These are phyloP conservation scores for Amniculicola lignicola DNA, from an alignment of 495 filamentous ascomycete species.

Conservation along the genomic window DNA sequence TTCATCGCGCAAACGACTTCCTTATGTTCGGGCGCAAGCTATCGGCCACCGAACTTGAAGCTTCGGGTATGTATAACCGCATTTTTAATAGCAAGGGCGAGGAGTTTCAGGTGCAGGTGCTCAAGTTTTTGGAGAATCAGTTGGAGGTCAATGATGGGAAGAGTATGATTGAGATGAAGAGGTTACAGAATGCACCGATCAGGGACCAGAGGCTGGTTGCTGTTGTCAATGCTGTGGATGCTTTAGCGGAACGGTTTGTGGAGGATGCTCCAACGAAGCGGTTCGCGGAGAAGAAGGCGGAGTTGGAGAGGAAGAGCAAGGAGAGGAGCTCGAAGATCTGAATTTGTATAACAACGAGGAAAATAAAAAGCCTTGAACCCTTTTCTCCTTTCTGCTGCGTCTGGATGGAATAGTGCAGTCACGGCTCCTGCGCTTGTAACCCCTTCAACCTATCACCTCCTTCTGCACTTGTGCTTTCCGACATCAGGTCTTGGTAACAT, in stretches of 20 bases:
- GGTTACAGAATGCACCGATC: constrained; percentile 38
- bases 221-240: constrained; percentile 38
- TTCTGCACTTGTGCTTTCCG: too few species aligned
- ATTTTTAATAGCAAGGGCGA: constrained; percentile 28
- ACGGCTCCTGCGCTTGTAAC: too few species aligned
- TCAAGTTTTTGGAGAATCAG: constrained; percentile 35
- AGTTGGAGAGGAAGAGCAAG: constrained; percentile 33
- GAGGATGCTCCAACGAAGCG: constrained; percentile 37
- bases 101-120: constrained; percentile 32
- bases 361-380: too few species aligned
- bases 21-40: constrained; percentile 40
- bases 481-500: too few species aligned
- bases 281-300: constrained; percentile 37
- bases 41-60: constrained; percentile 29
- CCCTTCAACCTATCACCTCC: too few species aligned
- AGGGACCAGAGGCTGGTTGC: constrained; percentile 35
- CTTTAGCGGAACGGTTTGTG: constrained; percentile 41
- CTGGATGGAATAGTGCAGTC: too few species aligned
- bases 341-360: background rate
- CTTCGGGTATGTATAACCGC: constrained; percentile 35
- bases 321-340: constrained; percentile 19
- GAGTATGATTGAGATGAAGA: constrained; percentile 44
- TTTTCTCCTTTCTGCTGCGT: too few species aligned
- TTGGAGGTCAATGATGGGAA: constrained; percentile 38
- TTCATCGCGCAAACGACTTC: constrained; percentile 41